These are phyloP conservation scores for Trypanosomatidae sp. DNA, from an alignment of 208 protist species.

Conservation along the genomic window DNA sequence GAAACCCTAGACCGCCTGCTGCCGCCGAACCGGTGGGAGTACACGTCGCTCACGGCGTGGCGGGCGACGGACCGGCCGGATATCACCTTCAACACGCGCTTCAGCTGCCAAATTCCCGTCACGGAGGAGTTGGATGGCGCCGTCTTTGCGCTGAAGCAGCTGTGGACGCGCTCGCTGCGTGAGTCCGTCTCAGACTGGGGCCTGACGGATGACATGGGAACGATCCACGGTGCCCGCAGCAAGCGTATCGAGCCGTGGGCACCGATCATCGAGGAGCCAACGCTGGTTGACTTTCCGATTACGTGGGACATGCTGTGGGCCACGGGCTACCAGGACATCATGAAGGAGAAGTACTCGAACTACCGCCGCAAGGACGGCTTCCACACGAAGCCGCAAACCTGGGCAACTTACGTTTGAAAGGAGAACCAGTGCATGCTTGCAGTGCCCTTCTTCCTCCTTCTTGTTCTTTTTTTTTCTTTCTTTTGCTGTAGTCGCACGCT, in stretches of 20 bases:
- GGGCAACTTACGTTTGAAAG: constrained; percentile 80
- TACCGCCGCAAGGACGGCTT: constrained; percentile 84
- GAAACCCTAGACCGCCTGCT: constrained; percentile 84
- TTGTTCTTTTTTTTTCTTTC: too few species aligned
- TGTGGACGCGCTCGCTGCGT: constrained; percentile 75
- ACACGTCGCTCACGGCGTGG: constrained; percentile 82
- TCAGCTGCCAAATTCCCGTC: constrained; percentile 89
- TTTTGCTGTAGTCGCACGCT: too few species aligned
- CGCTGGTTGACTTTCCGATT: constrained; percentile 84
- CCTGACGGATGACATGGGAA: constrained; percentile 69
- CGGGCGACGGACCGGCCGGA: constrained; percentile 77
- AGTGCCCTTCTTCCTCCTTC: too few species aligned
- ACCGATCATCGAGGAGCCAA: constrained; percentile 87
- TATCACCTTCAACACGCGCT: constrained; percentile 88
- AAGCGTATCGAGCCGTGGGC: constrained; percentile 91
- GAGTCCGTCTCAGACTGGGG: constrained; percentile 85
- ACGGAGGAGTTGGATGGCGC: constrained; percentile 84
- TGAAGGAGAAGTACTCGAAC: constrained; percentile 80
- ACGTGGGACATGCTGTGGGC: constrained; percentile 91
- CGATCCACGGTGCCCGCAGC: constrained; percentile 61
- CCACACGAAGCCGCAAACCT: constrained; percentile 81
- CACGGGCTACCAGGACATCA: constrained; percentile 87
- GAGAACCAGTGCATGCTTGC: background rate
- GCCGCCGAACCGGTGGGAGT: constrained; percentile 88
- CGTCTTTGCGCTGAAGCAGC: constrained; percentile 88